Evolutionary conservation across 1,284 basidiomycete species (phyloP), one percentile per base, ranked within the genome.

Genomic region (Erythrobasidium hasegawianum): DNA sequence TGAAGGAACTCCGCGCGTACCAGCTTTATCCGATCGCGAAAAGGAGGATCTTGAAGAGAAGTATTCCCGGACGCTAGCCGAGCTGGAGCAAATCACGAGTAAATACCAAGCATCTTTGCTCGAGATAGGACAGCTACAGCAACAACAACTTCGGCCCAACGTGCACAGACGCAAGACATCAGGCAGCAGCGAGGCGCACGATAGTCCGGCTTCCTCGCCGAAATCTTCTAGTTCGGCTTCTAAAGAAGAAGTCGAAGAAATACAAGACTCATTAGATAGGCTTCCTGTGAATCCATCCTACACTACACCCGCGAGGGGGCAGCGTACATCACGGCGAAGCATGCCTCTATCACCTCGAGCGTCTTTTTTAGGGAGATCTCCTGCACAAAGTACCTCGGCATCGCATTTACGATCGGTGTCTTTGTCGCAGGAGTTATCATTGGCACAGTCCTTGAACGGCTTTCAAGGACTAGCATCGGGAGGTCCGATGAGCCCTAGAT

Each of bases 351-450:
- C 62, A 24, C 62, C 62, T 22, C 55, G 62, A 22, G 62, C 55
- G n/a, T 57, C 55, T 65, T 65, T 65, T 65, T 65, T 65, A 65
- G 62, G 62, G 22, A 55, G 62, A 40, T 50, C 62, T 65, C 62
- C 62, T 57, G 62, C 55, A 55, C 38, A 41, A 26, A 65, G 43
- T 50, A 41, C 55, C 45, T 65, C 62, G 38, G 62, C 55, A 39
- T 65, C 62, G 62, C 62, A 65, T 53, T 58, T 65, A 27, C 62
- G 62, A 80, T 90, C 88, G 75, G 84, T 86, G 81, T 93, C 91
- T 81, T 86, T 93, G 73, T 93, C 91, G 80, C 91, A 93, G 89
- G 90, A 95, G 84, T 85, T 93, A 71, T 93, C 87, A 72, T 92
- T 86, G 81, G 89, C 82, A 81, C 87, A 86, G 76, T 90, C 86